These are phyloP conservation scores for Fomitopsis palustris DNA, from an alignment of 1,284 basidiomycete genomes.

Conservation along the genomic window DNA sequence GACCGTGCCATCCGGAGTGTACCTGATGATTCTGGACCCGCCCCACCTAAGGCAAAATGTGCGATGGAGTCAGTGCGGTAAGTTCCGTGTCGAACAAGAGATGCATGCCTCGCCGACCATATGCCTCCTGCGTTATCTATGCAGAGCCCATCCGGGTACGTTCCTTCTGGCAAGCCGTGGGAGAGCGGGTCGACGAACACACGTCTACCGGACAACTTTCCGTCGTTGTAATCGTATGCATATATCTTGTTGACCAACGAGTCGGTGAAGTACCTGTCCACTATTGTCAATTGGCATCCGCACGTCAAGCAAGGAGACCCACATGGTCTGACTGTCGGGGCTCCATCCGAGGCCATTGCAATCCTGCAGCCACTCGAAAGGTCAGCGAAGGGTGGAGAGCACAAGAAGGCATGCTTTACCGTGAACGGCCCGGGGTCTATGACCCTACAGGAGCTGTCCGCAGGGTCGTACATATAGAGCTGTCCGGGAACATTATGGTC, in stretches of 20 bases:
- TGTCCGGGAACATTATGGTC: constrained; percentile 50
- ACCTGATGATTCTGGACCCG: constrained; percentile 56
- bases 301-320: constrained; percentile 19
- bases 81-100: constrained; percentile 7
- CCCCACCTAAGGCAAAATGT: constrained; percentile 50
- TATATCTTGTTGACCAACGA: constrained; percentile 61
- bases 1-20: constrained; percentile 45
- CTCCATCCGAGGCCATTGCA: constrained; percentile 66
- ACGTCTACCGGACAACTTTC: constrained; percentile 50
- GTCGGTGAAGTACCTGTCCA: constrained; percentile 63
- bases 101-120: constrained; percentile 61
- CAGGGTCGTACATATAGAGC: constrained; percentile 58
- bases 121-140: constrained; percentile 60
- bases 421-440: constrained; percentile 66
- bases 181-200: constrained; percentile 53
- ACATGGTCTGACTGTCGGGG: constrained; percentile 57
- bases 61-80: constrained; percentile 10
- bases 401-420: constrained; percentile 30
- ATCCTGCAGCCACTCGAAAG: constrained; percentile 37
- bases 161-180: constrained; percentile 43
- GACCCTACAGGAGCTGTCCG: constrained; percentile 39
- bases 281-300: neutral
- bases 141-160: constrained; percentile 64
- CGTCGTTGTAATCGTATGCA: constrained; percentile 61
- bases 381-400: constrained; percentile 6